Conservation (phyloP, 2,329 filamentous ascomycete genomes). For the Penicillium sp. region DNA sequence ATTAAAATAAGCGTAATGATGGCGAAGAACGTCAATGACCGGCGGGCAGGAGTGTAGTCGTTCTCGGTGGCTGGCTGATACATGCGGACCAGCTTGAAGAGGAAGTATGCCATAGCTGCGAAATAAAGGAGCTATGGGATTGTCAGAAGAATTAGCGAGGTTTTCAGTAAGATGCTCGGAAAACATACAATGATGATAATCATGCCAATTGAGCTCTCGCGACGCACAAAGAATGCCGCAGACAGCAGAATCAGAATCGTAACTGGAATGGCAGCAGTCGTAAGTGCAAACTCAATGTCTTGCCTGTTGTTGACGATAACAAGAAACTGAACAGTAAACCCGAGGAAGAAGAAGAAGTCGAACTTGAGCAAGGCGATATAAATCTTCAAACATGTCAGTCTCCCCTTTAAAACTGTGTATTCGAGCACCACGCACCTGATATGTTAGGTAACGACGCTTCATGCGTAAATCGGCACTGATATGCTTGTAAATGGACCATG, state of each 20-base stretch:
- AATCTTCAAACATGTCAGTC: constrained; percentile 63
- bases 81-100: constrained; percentile 98
- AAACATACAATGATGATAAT: constrained; percentile 68
- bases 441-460: constrained; percentile 95
- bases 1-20: constrained; percentile 90
- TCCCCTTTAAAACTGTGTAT: not conserved
- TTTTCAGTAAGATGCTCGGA: not conserved
- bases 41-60: constrained; percentile 78
- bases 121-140: constrained; percentile 72
- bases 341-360: constrained; percentile 99
- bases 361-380: constrained; percentile 98
- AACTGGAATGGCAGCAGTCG: constrained; percentile 85
- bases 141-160: constrained; percentile 19
- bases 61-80: constrained; percentile 67
- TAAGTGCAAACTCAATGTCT: constrained; percentile 80
- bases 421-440: constrained; percentile 69
- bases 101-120: constrained; percentile 88
- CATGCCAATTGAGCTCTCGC: constrained; percentile 82
- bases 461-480: constrained; percentile 96
- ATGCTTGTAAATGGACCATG: constrained; percentile 99
- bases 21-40: constrained; percentile 89
- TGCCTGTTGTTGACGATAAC: constrained; percentile 79
- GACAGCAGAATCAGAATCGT: constrained; percentile 86
- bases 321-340: constrained; percentile 96
- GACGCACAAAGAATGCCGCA: constrained; percentile 82